phyloP scores from a whole-genome alignment of 768 basidiomycete species.

The Naganishia kalamii region DNA sequence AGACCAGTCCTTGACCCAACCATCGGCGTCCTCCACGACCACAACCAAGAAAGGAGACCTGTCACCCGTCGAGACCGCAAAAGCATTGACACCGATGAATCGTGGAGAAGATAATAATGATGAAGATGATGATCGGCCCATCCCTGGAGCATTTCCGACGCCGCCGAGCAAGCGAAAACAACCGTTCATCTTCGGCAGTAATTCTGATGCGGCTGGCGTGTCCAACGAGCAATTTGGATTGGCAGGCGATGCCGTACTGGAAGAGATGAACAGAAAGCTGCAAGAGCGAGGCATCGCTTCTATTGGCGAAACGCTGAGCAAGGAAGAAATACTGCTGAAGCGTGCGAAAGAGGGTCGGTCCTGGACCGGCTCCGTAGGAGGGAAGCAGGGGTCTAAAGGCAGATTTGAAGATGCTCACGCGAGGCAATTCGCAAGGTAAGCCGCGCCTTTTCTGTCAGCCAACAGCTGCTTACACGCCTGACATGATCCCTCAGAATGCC shows the following conservation, averaged over 20 bases:
- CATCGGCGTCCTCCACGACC: not conserved
- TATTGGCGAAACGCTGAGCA: constrained; percentile 29
- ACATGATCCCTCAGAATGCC: not conserved
- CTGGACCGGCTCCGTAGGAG: not conserved
- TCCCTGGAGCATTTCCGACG: constrained; percentile 5
- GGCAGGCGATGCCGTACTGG: constrained; percentile 33
- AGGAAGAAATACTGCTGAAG: constrained; percentile 31
- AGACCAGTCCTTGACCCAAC: not conserved
- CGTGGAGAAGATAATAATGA: too few relatives aligned
- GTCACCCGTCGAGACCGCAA: not conserved
- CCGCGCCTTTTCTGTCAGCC: too few relatives aligned
- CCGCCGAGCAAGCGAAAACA: not conserved
- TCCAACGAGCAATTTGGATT: constrained; percentile 34
- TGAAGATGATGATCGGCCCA: not conserved
- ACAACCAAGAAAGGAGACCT: not conserved
- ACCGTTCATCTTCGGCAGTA: constrained; percentile 3
- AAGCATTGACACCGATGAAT: not conserved
- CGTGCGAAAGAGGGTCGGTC: constrained; percentile 28
- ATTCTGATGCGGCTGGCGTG: constrained; percentile 1
- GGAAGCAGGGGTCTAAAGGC: constrained; percentile 19
- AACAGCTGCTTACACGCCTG: not conserved
- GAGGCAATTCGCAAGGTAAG: constrained; percentile 42
- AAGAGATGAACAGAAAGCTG: constrained; percentile 40
- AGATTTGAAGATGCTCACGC: constrained; percentile 40
- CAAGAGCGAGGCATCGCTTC: constrained; percentile 23